Percentiles rank a stretch among this genome's conserved stretches.
phyloP scores from a whole-genome alignment of 495 filamentous ascomycete genomes.

The Penicillium parvum region DNA sequence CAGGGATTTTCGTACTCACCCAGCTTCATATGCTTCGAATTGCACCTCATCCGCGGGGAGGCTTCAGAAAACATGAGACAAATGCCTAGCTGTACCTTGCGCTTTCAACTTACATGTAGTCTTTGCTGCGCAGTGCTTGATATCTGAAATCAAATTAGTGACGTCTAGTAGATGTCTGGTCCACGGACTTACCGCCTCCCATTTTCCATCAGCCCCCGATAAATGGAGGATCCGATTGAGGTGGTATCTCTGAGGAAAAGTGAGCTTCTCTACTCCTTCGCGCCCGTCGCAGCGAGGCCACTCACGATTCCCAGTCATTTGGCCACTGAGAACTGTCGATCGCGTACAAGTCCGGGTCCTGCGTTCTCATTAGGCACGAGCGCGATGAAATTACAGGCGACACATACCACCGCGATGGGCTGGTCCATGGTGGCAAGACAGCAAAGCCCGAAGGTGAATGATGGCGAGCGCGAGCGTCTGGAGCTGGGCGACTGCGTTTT shows the following conservation, averaged over 20 bases:
- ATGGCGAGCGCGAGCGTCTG: no score
- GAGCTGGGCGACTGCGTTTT: conserved; percentile 5
- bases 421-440: neutral
- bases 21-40: conserved; percentile 21
- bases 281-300: neutral
- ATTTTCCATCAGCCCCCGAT: conserved; percentile 19
- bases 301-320: conserved; percentile 19
- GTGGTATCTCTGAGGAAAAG: conserved; percentile 10
- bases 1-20: conserved; percentile 1
- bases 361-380: neutral
- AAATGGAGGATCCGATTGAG: conserved; percentile 15
- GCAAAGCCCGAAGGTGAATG: no score
- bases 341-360: conserved; percentile 15
- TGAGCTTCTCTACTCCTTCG: neutral
- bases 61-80: conserved; percentile 1
- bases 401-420: conserved; percentile 3
- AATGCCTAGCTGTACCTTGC: neutral
- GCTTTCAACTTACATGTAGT: conserved; percentile 8
- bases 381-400: neutral
- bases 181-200: conserved; percentile 13
- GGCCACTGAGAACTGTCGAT: conserved; percentile 4
- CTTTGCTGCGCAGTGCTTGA: conserved; percentile 15
- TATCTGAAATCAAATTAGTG: conserved; percentile 5
- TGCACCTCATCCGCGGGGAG: conserved; percentile 16
- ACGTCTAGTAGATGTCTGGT: neutral